Base-by-base conservation (phyloP, 371 early-diverging fungal genomes). In the Lichtheimia corymbifera region DNA sequence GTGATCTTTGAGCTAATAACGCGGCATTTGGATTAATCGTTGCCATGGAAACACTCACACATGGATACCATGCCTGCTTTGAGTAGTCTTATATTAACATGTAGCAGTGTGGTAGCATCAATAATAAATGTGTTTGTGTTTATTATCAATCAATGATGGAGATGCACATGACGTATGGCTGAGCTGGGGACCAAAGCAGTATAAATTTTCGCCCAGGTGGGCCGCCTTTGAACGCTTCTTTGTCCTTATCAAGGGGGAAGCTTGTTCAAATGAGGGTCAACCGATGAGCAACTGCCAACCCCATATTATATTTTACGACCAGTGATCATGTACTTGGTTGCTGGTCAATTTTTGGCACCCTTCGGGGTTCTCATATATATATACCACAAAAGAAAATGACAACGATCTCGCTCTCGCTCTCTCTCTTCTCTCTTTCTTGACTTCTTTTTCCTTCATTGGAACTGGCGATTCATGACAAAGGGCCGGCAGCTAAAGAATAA, bases 181-280 rank as follows among this genome's bases (percentile, higher is more conserved):
- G 47, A 22, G 22, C 11, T 47, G 22, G 22, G 22, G 15, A 1
- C n/a, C 45, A 0, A 11, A 17, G 47, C 47, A 4, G 47, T 18
- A 47, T 47, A 47, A 47, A 47, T 17, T 47, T 47, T 47, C 22
- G 17, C 17, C 0, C 1, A 17, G 47, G 5, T 47, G 47, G 17
- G 27, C 35, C 35, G 5, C n/a, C 28, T 50, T 55, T 22, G 50
- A 20, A 44, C 28, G 28, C 25, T 42, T 55, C 40, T 60, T 49
- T 62, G 43, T 55, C 54, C 47, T 50, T 50, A 42, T 50, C 53
- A 52, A 59, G 40, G 60, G 65, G 56, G 59, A 35, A 20, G 61
- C 25, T 56, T 56, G 57, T 56, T 56, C 57, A 55, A 54, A 42
- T 27, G 55, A 65, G 55, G 55, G 56, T 35, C 47, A 28, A 64